Evolutionary conservation across 2,329 filamentous ascomycete species (phyloP).

Genomic region (Emericellopsis cladophorae): DNA sequence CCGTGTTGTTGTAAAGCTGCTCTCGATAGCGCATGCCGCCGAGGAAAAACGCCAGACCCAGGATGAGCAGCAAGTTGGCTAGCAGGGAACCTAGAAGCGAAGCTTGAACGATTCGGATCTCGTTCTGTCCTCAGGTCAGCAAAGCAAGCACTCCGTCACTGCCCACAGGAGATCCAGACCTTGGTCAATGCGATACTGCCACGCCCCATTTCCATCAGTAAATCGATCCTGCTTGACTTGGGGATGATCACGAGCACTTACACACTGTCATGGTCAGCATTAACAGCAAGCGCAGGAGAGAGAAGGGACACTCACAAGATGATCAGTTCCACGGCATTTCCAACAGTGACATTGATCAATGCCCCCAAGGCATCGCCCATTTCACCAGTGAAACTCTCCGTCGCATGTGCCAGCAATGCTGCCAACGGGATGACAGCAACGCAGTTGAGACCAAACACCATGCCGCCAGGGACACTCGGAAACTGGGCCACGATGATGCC

Average conservation of each 20-base stretch:
- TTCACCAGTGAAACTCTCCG: slow-evolving; percentile 60
- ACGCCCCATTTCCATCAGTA: slow-evolving; percentile 1
- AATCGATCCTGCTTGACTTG: too few species aligned
- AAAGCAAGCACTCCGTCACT: too few species aligned
- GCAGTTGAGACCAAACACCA: slow-evolving; percentile 63
- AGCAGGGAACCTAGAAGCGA: slow-evolving; percentile 83
- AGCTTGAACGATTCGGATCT: slow-evolving; percentile 86
- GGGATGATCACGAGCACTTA: neutral
- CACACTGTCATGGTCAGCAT: neutral
- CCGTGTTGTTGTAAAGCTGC: slow-evolving; percentile 85
- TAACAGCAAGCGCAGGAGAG: neutral
- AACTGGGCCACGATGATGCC: slow-evolving; percentile 55
- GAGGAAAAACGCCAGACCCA: slow-evolving; percentile 84
- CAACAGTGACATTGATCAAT: slow-evolving; percentile 65
- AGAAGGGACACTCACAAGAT: slow-evolving; percentile 44
- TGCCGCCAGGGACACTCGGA: slow-evolving; percentile 37
- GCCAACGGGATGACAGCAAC: slow-evolving; percentile 66
- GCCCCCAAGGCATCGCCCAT: slow-evolving; percentile 64
- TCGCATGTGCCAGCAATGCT: slow-evolving; percentile 59
- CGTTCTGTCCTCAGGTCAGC: slow-evolving; percentile 30
- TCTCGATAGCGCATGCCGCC: slow-evolving; percentile 80
- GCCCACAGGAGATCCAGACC: slow-evolving; percentile 11
- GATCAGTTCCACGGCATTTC: slow-evolving; percentile 69
- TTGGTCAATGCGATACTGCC: slow-evolving; percentile 64
- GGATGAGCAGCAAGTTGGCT: slow-evolving; percentile 74